Evolutionary conservation across 1,284 basidiomycete genomes (phyloP), one percentile per base, ranked within the genome.

Genomic region (Pseudozyma tsukubaensis): DNA sequence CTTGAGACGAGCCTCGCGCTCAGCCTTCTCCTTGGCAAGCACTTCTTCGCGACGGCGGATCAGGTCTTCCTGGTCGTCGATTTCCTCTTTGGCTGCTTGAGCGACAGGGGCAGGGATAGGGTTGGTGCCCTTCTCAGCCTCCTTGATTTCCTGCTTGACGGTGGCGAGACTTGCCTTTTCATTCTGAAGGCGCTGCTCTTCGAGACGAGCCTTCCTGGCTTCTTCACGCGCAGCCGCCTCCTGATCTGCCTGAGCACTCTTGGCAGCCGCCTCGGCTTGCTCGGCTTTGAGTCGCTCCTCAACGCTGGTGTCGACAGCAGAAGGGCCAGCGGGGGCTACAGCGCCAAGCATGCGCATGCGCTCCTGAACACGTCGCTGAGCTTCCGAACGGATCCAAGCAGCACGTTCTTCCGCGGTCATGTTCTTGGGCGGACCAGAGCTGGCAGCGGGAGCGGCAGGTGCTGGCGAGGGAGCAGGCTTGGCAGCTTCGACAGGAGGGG

Each of bases 321-420:
- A 55, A 35, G 75, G 63, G 32, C 50, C 53, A n/a, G 90, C 85
- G 8, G 77, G 71, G 7, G 79, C 82, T 1, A 89, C 87, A 2
- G 92, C 88, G 14, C 97, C 96, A 3, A 98, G 88, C 10, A 92
- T 92, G 43, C 90, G 89, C 88, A 93, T 94, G 35, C 96, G 91
- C 45, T 92, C 94, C 78, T 94, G 90, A 39, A 97, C 90, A 47
- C 92, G 89, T 19, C 90, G 89, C 80, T 93, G 91, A 1, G 94
- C 96, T 84, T 97, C 91, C 3, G 90, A 90, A 18, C 90, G 90
- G 72, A 93, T 89, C 82, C 88, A 94, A 0, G 92, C 93, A 58
- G 89, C 88, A 11, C 93, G 90, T 82, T 98, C 93, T 73, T 92
- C 94, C 0, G 91, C 87, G 0, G 93, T 91, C 92, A 97, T 93